phyloP scores from a whole-genome alignment of 306 rosid species.

The Quercus glauca region DNA sequence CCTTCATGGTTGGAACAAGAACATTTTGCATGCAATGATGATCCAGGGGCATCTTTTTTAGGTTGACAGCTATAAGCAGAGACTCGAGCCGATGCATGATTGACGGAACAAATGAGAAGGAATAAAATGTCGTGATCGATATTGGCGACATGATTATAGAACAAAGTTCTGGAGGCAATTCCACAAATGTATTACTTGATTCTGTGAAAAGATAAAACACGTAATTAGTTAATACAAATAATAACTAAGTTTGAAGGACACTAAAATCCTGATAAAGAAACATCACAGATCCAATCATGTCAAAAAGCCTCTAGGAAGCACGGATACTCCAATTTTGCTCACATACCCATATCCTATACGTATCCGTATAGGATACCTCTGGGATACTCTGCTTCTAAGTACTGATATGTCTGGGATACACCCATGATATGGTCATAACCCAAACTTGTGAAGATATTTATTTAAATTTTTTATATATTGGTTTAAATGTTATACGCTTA shows the following conservation, averaged over 20 bases:
- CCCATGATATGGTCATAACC: too few relatives aligned
- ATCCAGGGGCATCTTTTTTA: slow-evolving; percentile 56
- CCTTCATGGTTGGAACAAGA: slow-evolving; percentile 56
- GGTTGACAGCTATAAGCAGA: slow-evolving; percentile 55
- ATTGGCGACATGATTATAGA: slow-evolving; percentile 65
- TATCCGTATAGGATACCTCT: too few relatives aligned
- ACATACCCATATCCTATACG: too few relatives aligned
- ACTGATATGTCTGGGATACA: too few relatives aligned
- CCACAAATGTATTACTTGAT: slow-evolving; percentile 42
- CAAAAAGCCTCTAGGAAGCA: not conserved
- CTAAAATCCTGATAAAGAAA: not conserved
- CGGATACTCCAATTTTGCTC: too few relatives aligned
- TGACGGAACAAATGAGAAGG: slow-evolving; percentile 72
- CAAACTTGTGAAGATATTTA: too few relatives aligned
- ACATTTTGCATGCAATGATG: slow-evolving; percentile 50
- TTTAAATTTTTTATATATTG: too few relatives aligned
- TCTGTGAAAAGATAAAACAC: slow-evolving; percentile 48
- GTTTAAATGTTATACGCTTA: too few relatives aligned
- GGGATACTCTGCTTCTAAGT: too few relatives aligned
- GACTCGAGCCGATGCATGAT: slow-evolving; percentile 80
- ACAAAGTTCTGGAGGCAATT: slow-evolving; percentile 86
- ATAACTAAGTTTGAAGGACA: not conserved
- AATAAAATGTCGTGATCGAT: slow-evolving; percentile 39
- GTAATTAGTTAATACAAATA: not conserved
- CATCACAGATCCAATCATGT: not conserved